phyloP scores from a whole-genome alignment of 2,329 filamentous ascomycete species.

The Geosmithia flava region DNA sequence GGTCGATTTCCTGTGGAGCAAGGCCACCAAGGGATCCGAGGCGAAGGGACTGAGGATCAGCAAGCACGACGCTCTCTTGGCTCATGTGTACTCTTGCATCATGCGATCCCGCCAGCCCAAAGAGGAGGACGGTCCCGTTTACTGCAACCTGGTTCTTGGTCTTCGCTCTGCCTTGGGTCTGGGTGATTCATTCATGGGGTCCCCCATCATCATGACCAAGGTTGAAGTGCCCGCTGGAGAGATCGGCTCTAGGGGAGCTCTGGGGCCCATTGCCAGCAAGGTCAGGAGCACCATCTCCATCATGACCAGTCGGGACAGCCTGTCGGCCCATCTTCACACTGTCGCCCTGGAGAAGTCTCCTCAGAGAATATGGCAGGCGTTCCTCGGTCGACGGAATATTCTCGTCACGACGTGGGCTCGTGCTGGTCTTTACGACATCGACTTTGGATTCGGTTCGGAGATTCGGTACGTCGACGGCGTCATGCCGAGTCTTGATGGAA shows the following conservation, averaged over 20 bases:
- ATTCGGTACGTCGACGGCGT: slow-evolving; percentile 10
- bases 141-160: slow-evolving; percentile 11
- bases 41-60: slow-evolving; percentile 4
- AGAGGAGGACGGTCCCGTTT: slow-evolving; percentile 3
- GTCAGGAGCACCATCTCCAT: slow-evolving; percentile 1
- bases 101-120: slow-evolving; percentile 7
- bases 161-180: slow-evolving; percentile 7
- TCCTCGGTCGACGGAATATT: slow-evolving; percentile 10
- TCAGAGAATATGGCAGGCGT: slow-evolving; percentile 14
- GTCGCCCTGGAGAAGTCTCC: slow-evolving; percentile 11
- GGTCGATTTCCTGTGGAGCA: slow-evolving; percentile 4
- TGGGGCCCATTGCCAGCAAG: background rate
- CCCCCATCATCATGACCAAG: slow-evolving; percentile 11
- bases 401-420: slow-evolving; percentile 13
- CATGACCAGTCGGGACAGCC: background rate
- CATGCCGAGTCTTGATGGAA: slow-evolving; percentile 10
- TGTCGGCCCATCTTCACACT: slow-evolving; percentile 8
- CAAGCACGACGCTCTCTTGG: slow-evolving; percentile 10
- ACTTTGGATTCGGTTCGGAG: slow-evolving; percentile 9
- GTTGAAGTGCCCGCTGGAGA: slow-evolving; percentile 6
- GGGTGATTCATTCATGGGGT: slow-evolving; percentile 7
- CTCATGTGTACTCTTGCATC: slow-evolving; percentile 13
- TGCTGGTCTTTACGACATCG: slow-evolving; percentile 11
- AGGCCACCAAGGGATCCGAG: background rate
- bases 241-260: background rate